phyloP scores from a whole-genome alignment of 108 stramenopile species.

The Cyclotella distinguenda region DNA sequence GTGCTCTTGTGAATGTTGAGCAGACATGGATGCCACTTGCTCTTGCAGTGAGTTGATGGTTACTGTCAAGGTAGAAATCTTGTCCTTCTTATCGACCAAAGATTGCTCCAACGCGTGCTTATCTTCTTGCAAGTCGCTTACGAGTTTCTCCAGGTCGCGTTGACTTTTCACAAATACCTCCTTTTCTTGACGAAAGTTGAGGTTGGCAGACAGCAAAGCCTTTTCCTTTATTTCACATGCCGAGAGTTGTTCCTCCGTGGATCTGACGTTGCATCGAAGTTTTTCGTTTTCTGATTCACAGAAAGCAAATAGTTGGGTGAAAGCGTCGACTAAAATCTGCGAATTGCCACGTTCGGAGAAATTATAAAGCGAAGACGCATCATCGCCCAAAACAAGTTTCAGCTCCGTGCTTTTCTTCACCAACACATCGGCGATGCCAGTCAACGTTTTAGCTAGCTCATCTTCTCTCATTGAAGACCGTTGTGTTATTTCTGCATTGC shows the following conservation, averaged over 20 bases:
- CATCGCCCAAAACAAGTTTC: slow-evolving; percentile 17
- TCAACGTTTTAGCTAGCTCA: slow-evolving; percentile 1
- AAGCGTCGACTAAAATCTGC: slow-evolving; percentile 12
- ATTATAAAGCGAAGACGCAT: too few species aligned
- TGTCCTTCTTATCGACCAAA: slow-evolving; percentile 35
- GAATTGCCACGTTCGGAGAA: too few species aligned
- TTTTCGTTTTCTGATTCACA: slow-evolving; percentile 19
- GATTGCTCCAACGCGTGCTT: slow-evolving; percentile 14
- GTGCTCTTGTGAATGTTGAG: neutral
- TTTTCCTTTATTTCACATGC: slow-evolving; percentile 24
- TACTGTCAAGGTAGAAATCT: slow-evolving; percentile 31
- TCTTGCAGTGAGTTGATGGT: slow-evolving; percentile 49
- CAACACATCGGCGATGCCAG: slow-evolving; percentile 11
- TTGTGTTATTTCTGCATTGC: slow-evolving; percentile 21
- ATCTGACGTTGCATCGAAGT: slow-evolving; percentile 11
- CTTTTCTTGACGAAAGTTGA: slow-evolving; percentile 23
- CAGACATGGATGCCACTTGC: slow-evolving; percentile 21
- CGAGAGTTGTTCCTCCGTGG: slow-evolving; percentile 24
- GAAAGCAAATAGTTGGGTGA: slow-evolving; percentile 18
- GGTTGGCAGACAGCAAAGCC: slow-evolving; percentile 29
- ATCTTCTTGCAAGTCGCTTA: slow-evolving; percentile 21
- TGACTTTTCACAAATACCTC: slow-evolving; percentile 17
- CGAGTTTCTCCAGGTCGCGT: slow-evolving; percentile 25
- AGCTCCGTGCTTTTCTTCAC: slow-evolving; percentile 13
- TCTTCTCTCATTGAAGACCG: slow-evolving; percentile 13